Percentiles rank a stretch among this genome's conserved stretches.
These are phyloP conservation scores for Naganishia sp. DNA, from an alignment of 1,284 basidiomycete species.

Conservation along the genomic window DNA sequence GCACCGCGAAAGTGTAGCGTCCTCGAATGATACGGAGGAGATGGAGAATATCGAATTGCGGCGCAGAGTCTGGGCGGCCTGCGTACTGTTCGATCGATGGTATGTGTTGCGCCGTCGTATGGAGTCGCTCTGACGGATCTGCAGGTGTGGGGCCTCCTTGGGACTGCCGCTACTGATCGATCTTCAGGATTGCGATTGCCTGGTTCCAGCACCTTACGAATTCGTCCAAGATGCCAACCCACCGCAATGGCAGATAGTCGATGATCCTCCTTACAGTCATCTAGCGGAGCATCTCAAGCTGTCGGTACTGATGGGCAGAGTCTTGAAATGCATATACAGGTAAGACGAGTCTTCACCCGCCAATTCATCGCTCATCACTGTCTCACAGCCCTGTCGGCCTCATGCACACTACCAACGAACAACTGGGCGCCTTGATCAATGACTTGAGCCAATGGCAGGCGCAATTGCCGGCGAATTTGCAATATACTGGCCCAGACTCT, in stretches of 20 bases:
- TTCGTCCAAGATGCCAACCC: constrained; percentile 57
- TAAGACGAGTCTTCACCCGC: constrained; percentile 42
- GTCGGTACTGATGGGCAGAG: constrained; percentile 79
- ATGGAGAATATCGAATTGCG: constrained; percentile 68
- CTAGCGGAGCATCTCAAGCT: constrained; percentile 77
- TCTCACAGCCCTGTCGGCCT: constrained; percentile 74
- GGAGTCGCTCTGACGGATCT: constrained; percentile 30
- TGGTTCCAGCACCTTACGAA: constrained; percentile 72
- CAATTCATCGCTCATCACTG: not conserved
- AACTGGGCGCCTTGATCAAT: constrained; percentile 65
- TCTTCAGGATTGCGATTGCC: constrained; percentile 87
- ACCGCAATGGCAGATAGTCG: constrained; percentile 57
- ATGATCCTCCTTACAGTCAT: constrained; percentile 54
- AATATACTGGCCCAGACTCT: constrained; percentile 68
- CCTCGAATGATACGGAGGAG: constrained; percentile 39
- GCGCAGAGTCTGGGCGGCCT: constrained; percentile 83
- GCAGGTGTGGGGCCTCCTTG: constrained; percentile 42
- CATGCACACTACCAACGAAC: constrained; percentile 74
- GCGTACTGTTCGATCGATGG: constrained; percentile 90
- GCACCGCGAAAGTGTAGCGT: constrained; percentile 63
- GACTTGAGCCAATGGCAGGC: constrained; percentile 78
- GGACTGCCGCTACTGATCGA: constrained; percentile 77
- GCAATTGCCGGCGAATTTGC: constrained; percentile 70
- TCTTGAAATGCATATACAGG: constrained; percentile 89
- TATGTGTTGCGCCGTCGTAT: constrained; percentile 49